These are phyloP conservation scores for Tetrahymena elliotti DNA, from an alignment of 73 alveolate species.

Conservation along the genomic window DNA sequence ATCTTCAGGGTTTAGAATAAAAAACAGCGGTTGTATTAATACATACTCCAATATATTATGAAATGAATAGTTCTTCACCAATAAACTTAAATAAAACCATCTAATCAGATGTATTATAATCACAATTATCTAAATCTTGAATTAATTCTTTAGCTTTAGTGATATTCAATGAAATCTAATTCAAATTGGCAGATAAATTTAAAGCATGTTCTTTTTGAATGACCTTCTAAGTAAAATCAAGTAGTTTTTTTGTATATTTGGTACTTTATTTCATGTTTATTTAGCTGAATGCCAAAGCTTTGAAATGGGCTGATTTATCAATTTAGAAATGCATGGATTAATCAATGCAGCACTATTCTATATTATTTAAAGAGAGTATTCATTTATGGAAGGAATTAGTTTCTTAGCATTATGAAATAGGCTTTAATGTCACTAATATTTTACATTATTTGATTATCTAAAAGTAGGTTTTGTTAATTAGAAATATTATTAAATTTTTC, in stretches of 20 bases:
- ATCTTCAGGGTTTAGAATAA: background rate
- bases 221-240: background rate
- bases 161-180: background rate
- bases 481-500: too few species aligned
- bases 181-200: background rate
- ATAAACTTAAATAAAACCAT: background rate
- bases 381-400: background rate
- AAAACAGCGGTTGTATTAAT: background rate
- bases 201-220: background rate
- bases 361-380: background rate
- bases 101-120: background rate
- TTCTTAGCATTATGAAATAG: background rate
- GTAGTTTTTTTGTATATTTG: background rate
- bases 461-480: too few species aligned
- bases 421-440: background rate
- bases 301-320: too few species aligned
- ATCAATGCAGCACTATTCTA: background rate
- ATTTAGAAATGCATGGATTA: background rate
- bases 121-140: background rate
- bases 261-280: background rate
- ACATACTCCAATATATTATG: background rate
- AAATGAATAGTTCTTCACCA: background rate
- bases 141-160: background rate
- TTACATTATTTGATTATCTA: background rate
- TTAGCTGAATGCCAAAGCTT: too few species aligned